These are phyloP conservation scores for Vigna trinervia DNA, from an alignment of 306 rosid species.

Conservation along the genomic window DNA sequence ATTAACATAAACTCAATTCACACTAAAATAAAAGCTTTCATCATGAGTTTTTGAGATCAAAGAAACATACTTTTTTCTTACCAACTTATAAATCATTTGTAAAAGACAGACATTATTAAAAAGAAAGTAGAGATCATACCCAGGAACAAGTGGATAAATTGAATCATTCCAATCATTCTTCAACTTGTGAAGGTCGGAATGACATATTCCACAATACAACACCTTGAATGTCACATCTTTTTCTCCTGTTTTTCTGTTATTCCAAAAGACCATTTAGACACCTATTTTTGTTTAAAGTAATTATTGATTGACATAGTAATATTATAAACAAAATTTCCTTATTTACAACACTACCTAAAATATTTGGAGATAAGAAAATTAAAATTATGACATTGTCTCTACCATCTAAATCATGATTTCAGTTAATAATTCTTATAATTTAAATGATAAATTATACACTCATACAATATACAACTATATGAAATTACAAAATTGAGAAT, in stretches of 20 bases:
- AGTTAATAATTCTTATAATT: no score
- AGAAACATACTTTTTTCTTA: no score
- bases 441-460: no score
- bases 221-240: conserved; percentile 52
- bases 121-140: conserved; percentile 22
- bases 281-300: not conserved
- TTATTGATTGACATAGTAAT: not conserved
- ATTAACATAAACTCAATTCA: not conserved
- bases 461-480: no score
- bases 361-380: not conserved
- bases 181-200: conserved; percentile 50
- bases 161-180: conserved; percentile 52
- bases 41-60: no score
- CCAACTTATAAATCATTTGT: not conserved
- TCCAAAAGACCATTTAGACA: not conserved
- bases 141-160: conserved; percentile 52
- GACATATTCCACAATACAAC: conserved; percentile 58
- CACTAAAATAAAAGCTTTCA: not conserved
- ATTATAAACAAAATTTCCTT: not conserved
- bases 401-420: no score
- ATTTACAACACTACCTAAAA: not conserved
- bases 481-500: no score
- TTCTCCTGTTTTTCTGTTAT: conserved; percentile 44
- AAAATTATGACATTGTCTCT: no score
- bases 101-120: not conserved